These are phyloP conservation scores for Morella rubra DNA, from an alignment of 306 rosid species.

Conservation along the genomic window DNA sequence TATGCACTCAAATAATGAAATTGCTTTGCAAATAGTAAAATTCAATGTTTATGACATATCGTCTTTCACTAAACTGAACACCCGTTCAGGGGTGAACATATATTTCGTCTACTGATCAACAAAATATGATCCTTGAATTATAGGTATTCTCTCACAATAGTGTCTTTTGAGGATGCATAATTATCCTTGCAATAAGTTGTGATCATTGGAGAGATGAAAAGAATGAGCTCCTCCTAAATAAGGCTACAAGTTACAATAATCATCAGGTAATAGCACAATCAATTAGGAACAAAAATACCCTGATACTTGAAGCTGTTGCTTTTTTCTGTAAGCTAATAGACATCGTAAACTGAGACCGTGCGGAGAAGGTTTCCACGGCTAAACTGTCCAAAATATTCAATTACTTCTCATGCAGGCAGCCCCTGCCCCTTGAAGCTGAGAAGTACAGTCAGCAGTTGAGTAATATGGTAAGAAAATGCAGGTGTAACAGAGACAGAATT, in stretches of 20 bases:
- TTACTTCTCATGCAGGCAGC: background rate
- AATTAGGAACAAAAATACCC: background rate
- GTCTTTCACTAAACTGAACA: background rate
- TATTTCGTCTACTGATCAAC: background rate
- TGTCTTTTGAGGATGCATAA: background rate
- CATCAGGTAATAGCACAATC: background rate
- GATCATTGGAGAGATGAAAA: background rate
- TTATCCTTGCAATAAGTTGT: background rate
- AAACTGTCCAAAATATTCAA: conserved; percentile 4
- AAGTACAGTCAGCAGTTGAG: background rate
- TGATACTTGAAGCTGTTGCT: background rate
- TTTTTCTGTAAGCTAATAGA: background rate
- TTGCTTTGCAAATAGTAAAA: background rate
- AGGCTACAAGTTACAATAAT: background rate
- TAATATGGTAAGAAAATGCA: background rate
- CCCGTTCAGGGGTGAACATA: background rate
- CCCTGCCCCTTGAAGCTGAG: conserved; percentile 3
- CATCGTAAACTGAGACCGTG: background rate
- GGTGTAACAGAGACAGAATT: background rate
- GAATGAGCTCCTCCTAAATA: too few species aligned
- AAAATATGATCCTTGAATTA: background rate
- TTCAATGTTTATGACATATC: too few species aligned
- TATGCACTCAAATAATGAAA: background rate
- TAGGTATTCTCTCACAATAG: too few species aligned
- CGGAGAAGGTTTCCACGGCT: background rate